These are phyloP conservation scores for Populus trichocarpa DNA, from an alignment of 441 rosid species.

Conservation along the genomic window DNA sequence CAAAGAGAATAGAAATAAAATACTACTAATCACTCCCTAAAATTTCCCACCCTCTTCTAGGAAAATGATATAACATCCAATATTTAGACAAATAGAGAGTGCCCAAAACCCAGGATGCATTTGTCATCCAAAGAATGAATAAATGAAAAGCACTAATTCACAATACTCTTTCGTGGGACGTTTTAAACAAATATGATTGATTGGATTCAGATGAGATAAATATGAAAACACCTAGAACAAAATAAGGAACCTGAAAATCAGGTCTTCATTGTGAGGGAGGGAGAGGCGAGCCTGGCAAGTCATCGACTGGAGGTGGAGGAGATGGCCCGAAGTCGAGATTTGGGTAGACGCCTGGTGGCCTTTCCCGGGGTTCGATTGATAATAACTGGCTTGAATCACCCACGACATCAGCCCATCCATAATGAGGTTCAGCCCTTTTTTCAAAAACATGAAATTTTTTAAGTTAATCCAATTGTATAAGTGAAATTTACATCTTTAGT, in stretches of 20 bases:
- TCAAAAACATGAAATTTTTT: conserved; percentile 10
- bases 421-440: conserved; percentile 87
- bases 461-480: not conserved
- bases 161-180: conserved; percentile 13
- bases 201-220: not conserved
- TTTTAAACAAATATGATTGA: conserved; percentile 22
- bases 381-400: conserved; percentile 86
- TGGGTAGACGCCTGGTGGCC: conserved; percentile 82
- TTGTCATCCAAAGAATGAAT: conserved; percentile 47
- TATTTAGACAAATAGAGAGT: not conserved
- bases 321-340: conserved; percentile 63
- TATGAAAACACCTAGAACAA: conserved; percentile 16
- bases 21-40: not conserved
- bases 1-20: not conserved
- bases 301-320: conserved; percentile 42
- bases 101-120: conserved; percentile 5
- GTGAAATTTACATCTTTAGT: not conserved
- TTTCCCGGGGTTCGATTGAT: conserved; percentile 65
- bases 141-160: conserved; percentile 24
- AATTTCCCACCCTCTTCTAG: not conserved
- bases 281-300: conserved; percentile 34
- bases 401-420: conserved; percentile 95
- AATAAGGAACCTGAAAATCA: conserved; percentile 10
- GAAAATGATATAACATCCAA: not conserved
- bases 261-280: conserved; percentile 20